These are phyloP conservation scores for Emergomyces orientalis DNA, from an alignment of 2,329 filamentous ascomycete species.

Conservation along the genomic window DNA sequence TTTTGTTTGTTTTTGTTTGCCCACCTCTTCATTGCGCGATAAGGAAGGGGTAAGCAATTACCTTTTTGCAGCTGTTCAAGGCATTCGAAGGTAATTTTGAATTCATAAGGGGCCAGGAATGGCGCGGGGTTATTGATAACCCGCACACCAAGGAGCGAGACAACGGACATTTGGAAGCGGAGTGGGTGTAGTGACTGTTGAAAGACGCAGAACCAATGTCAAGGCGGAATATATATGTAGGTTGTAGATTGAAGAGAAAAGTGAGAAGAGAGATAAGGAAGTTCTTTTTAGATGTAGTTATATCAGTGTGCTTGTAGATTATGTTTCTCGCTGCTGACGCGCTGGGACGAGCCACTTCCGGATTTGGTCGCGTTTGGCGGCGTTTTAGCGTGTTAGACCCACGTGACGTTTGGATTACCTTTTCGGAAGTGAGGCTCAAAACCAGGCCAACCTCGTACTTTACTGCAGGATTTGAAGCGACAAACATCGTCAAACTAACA, in stretches of 20 bases:
- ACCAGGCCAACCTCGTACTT: not conserved
- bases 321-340: not conserved
- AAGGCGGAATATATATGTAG: not conserved
- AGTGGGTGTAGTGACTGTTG: not conserved
- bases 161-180: constrained; percentile 69
- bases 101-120: constrained; percentile 87
- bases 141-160: constrained; percentile 89
- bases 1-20: not conserved
- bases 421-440: not conserved
- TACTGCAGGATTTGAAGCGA: not conserved
- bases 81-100: constrained; percentile 98
- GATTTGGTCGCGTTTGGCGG: not conserved
- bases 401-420: not conserved
- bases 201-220: not conserved
- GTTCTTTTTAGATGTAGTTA: not conserved
- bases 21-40: not conserved
- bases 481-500: not conserved
- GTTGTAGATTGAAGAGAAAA: not conserved
- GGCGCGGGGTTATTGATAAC: constrained; percentile 95
- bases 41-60: constrained; percentile 29
- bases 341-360: not conserved
- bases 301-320: not conserved
- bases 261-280: not conserved
- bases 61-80: constrained; percentile 90
- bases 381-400: not conserved